Evolutionary conservation across 2,329 filamentous ascomycete species (phyloP).

Genomic region (Fusarium sororula): DNA sequence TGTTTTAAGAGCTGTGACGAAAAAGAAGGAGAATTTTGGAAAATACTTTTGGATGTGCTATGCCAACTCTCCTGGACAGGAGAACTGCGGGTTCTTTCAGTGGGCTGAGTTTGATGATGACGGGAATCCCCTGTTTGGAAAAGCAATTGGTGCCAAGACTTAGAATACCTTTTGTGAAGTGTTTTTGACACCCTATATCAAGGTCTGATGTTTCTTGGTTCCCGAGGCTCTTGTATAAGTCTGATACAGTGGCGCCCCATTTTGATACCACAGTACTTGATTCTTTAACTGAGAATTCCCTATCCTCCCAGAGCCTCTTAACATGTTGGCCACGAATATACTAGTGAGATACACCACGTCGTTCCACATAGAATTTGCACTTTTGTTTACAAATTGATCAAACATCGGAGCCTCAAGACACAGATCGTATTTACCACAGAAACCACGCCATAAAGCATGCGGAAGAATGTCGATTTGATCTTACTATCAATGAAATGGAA

Average conservation of each 20-base stretch:
- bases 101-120: constrained; percentile 91
- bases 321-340: neutral
- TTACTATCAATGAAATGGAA: neutral
- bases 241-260: neutral
- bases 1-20: constrained; percentile 80
- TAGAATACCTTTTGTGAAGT: neutral
- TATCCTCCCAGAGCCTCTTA: neutral
- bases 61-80: constrained; percentile 73
- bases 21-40: constrained; percentile 78
- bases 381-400: neutral
- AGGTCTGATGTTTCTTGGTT: too few species aligned
- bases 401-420: neutral
- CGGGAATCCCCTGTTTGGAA: constrained; percentile 68
- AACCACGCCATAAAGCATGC: neutral
- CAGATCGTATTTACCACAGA: neutral
- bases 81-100: constrained; percentile 79
- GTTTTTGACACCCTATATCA: too few species aligned
- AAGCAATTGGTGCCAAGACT: neutral
- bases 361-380: too few species aligned
- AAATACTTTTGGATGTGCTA: constrained; percentile 96
- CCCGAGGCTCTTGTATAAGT: neutral
- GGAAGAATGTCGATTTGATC: neutral
- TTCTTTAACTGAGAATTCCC: rapidly evolving
- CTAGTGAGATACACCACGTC: rapidly evolving
- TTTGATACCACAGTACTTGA: neutral